Conservation (phyloP, 441 rosid genomes). For the Populus hybrid region DNA sequence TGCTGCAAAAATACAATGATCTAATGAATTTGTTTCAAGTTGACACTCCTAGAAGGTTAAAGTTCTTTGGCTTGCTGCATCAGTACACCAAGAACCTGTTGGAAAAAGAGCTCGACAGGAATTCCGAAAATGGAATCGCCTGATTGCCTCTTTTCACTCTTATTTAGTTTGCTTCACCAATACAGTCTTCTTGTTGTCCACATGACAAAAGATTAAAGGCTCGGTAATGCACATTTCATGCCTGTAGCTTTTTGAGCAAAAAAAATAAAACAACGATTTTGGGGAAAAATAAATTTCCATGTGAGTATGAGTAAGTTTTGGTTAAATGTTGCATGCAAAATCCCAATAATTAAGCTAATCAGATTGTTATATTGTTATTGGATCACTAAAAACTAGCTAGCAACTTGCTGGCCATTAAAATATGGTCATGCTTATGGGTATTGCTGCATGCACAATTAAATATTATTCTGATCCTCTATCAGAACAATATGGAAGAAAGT, state of each 20-base stretch:
- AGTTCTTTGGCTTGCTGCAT: not conserved
- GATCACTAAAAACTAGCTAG: not conserved
- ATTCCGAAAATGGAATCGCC: not conserved
- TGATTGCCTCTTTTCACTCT: not conserved
- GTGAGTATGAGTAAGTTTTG: not conserved
- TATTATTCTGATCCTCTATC: no score
- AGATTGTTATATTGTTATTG: not conserved
- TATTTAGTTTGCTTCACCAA: not conserved
- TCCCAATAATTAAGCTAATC: not conserved
- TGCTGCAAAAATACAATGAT: not conserved
- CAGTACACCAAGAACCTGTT: no score
- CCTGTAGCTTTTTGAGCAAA: not conserved
- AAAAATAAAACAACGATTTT: no score
- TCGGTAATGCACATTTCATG: not conserved
- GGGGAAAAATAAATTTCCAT: not conserved
- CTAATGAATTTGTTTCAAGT: not conserved
- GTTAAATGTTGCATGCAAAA: not conserved
- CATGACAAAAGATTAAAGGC: not conserved
- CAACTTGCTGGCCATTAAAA: not conserved
- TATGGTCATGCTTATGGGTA: not conserved
- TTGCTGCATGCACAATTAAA: no score
- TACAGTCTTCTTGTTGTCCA: no score
- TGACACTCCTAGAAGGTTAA: not conserved
- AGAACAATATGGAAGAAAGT: not conserved
- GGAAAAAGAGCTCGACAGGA: not conserved